Evolutionary conservation across 805 yeast genomes (phyloP).

Genomic region (Alloascoidea africana): DNA sequence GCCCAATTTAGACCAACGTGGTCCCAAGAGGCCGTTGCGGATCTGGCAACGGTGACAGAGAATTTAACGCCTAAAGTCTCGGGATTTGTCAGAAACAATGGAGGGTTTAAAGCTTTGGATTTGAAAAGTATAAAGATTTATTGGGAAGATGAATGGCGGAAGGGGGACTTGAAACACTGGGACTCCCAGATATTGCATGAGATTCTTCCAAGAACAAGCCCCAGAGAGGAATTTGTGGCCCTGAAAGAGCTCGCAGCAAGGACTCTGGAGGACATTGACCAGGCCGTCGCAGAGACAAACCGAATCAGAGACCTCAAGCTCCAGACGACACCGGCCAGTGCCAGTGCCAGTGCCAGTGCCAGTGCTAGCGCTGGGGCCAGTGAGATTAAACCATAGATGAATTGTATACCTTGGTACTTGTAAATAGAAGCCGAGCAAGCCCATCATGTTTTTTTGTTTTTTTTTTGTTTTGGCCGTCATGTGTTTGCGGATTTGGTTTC

Average conservation of each 20-base stretch:
- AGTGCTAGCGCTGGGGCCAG: too few species aligned
- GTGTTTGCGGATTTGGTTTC: too few species aligned
- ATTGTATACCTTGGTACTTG: too few species aligned
- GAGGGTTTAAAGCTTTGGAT: constrained; percentile 11
- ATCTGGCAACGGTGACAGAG: constrained; percentile 54
- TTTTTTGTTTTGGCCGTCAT: too few species aligned
- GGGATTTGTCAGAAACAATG: constrained; percentile 2
- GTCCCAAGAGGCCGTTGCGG: constrained; percentile 86
- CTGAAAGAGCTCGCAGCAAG: constrained; percentile 31
- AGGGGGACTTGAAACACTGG: constrained; percentile 74
- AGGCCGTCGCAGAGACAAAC: background rate
- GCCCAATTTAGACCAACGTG: constrained; percentile 85
- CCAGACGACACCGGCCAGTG: too few species aligned
- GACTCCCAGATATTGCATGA: constrained; percentile 39
- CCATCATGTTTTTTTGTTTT: too few species aligned
- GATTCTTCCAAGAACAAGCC: constrained; percentile 33
- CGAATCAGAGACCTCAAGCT: too few species aligned
- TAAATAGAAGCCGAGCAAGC: too few species aligned
- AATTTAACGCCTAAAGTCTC: constrained; percentile 24
- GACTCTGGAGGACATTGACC: background rate
- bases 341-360: too few species aligned
- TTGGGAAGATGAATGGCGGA: constrained; percentile 86
- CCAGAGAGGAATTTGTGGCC: constrained; percentile 53
- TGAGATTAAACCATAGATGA: too few species aligned
- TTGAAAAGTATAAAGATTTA: constrained; percentile 28